Evolutionary conservation across 2,329 filamentous ascomycete species (phyloP).

Genomic region (Cylindrodendrum hubeiense): DNA sequence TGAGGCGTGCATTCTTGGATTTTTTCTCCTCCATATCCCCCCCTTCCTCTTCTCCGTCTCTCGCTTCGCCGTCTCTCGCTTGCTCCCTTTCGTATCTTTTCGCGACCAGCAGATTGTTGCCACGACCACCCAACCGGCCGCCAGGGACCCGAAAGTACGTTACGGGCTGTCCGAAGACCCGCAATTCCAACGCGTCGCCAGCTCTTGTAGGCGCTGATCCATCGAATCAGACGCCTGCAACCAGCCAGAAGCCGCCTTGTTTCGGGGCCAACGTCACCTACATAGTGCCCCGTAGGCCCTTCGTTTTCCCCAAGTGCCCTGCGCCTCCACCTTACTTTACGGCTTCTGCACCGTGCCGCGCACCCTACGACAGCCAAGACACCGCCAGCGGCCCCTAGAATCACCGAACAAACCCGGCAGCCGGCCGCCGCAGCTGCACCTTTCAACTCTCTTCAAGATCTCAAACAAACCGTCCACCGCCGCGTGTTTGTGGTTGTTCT

Average conservation of each 20-base stretch:
- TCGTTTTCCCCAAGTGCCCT: conserved; percentile 6
- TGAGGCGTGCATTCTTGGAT: background rate
- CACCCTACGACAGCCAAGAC: conserved; percentile 14
- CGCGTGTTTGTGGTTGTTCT: background rate
- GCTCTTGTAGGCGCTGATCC: conserved; percentile 16
- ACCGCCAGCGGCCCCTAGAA: background rate
- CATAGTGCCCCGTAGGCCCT: conserved; percentile 3
- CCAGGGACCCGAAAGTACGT: conserved; percentile 9
- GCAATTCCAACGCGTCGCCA: conserved; percentile 35
- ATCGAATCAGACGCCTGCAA: conserved; percentile 34
- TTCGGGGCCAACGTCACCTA: conserved; percentile 29
- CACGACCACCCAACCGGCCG: conserved; percentile 13
- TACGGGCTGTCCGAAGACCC: conserved; percentile 25
- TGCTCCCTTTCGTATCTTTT: conserved; percentile 23
- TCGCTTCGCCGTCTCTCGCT: conserved; percentile 13
- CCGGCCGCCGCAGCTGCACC: conserved; percentile 14
- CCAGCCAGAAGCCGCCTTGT: conserved; percentile 26
- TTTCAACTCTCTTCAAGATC: conserved; percentile 12
- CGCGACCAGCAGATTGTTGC: conserved; percentile 18
- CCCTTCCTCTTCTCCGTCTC: background rate
- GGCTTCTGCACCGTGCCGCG: conserved; percentile 1
- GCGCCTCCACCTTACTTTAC: conserved; percentile 22
- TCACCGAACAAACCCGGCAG: conserved; percentile 5
- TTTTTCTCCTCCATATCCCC: conserved; percentile 1
- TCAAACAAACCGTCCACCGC: conserved; percentile 11